A percentile compares a stretch with the other conserved stretches of the same genome.
phyloP scores from a whole-genome alignment of 257 asterid genomes.

The Forsythia viridissima region DNA sequence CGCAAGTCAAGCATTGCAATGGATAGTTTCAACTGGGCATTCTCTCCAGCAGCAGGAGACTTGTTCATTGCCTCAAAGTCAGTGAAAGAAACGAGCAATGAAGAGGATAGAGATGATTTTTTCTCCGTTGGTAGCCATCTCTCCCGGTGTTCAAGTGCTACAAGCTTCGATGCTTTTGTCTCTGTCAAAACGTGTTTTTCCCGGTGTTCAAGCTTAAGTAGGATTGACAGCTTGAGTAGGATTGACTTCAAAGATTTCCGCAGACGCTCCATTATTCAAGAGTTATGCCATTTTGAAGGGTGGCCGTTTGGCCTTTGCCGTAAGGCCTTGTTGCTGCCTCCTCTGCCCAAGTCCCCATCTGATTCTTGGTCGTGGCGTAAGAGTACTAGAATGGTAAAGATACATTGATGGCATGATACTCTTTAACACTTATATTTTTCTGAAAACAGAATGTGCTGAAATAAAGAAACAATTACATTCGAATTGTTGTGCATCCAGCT shows the following conservation, averaged over 20 bases:
- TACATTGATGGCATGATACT: slow-evolving; percentile 17
- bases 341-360: slow-evolving; percentile 75
- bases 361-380: slow-evolving; percentile 89
- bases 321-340: slow-evolving; percentile 69
- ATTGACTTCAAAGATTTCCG: slow-evolving; percentile 41
- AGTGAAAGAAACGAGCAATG: slow-evolving; percentile 11
- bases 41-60: slow-evolving; percentile 47
- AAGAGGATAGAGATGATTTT: slow-evolving; percentile 39
- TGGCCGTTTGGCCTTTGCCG: slow-evolving; percentile 90
- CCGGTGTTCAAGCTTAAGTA: slow-evolving; percentile 63
- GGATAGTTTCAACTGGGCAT: slow-evolving; percentile 50
- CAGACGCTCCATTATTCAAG: slow-evolving; percentile 41
- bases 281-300: slow-evolving; percentile 59
- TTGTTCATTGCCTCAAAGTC: slow-evolving; percentile 20
- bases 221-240: slow-evolving; percentile 56
- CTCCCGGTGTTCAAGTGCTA: slow-evolving; percentile 57
- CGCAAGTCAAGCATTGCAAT: slow-evolving; percentile 31
- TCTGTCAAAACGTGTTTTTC: slow-evolving; percentile 63
- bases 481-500: background rate
- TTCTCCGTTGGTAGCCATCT: slow-evolving; percentile 40
- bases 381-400: slow-evolving; percentile 31
- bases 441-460: background rate
- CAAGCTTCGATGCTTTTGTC: slow-evolving; percentile 47
- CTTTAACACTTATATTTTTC: background rate
- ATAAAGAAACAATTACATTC: background rate